These are phyloP conservation scores for Trichoderma atrobrunneum DNA, from an alignment of 2,329 filamentous ascomycete species.

Conservation along the genomic window DNA sequence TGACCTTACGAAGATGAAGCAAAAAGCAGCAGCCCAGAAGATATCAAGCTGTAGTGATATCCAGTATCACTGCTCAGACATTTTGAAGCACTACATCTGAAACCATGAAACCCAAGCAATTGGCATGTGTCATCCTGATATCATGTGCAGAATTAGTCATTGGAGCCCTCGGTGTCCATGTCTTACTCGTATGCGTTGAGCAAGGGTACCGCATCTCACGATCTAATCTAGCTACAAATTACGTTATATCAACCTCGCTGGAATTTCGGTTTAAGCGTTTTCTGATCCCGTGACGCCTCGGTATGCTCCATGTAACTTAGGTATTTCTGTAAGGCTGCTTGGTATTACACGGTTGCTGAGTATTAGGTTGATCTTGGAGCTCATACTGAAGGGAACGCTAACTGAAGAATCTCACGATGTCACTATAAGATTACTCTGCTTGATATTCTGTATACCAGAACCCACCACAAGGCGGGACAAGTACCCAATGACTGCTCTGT, in stretches of 20 bases:
- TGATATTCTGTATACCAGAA: neutral
- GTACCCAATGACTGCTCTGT: fast-evolving
- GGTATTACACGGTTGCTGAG: neutral
- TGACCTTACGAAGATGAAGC: neutral
- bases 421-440: neutral
- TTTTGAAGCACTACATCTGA: neutral
- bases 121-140: neutral
- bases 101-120: neutral
- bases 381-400: neutral
- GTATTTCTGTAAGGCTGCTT: neutral
- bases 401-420: neutral
- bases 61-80: neutral
- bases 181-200: neutral
- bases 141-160: neutral
- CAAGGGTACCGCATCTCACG: neutral
- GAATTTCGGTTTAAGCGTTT: neutral
- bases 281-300: neutral
- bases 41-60: neutral
- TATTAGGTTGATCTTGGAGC: fast-evolving
- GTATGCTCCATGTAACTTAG: neutral
- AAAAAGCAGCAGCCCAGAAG: fast-evolving
- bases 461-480: no score
- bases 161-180: neutral
- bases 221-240: neutral
- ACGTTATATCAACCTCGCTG: neutral